phyloP scores from a whole-genome alignment of 805 yeast genomes.

The Torulaspora maleeae region DNA sequence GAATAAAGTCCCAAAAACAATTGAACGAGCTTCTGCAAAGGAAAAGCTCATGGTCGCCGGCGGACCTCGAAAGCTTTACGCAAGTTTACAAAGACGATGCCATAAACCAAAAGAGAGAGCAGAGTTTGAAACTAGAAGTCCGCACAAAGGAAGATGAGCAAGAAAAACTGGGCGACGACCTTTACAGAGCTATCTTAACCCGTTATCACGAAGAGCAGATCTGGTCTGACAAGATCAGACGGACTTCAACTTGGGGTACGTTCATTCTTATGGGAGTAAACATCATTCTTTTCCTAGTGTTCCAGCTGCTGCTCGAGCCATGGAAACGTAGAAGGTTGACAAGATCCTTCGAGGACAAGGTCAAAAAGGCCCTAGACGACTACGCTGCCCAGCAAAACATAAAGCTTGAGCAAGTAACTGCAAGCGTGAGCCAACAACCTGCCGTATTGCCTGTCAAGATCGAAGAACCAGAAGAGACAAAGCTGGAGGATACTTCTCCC shows the following conservation, averaged over 20 bases:
- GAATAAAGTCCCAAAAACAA: constrained; percentile 73
- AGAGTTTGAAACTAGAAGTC: constrained; percentile 44
- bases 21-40: constrained; percentile 84
- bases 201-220: constrained; percentile 95
- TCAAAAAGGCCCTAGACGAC: constrained; percentile 48
- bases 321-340: constrained; percentile 85
- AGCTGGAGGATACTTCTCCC: not conserved
- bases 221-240: constrained; percentile 94
- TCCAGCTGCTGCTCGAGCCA: constrained; percentile 88
- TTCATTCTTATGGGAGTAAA: constrained; percentile 85
- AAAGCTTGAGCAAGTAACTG: constrained; percentile 25
- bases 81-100: constrained; percentile 77
- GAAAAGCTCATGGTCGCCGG: constrained; percentile 73
- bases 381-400: constrained; percentile 30
- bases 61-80: constrained; percentile 82
- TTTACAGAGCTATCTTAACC: constrained; percentile 73
- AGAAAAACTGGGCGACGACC: constrained; percentile 62
- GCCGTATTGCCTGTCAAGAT: not conserved
- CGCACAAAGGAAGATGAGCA: constrained; percentile 53
- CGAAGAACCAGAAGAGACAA: not conserved
- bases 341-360: constrained; percentile 76
- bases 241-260: constrained; percentile 97
- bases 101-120: constrained; percentile 57
- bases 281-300: constrained; percentile 66
- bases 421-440: constrained; percentile 1